These are phyloP conservation scores for Sugiyamaella lignohabitans DNA, from an alignment of 805 yeast genomes.

Conservation along the genomic window DNA sequence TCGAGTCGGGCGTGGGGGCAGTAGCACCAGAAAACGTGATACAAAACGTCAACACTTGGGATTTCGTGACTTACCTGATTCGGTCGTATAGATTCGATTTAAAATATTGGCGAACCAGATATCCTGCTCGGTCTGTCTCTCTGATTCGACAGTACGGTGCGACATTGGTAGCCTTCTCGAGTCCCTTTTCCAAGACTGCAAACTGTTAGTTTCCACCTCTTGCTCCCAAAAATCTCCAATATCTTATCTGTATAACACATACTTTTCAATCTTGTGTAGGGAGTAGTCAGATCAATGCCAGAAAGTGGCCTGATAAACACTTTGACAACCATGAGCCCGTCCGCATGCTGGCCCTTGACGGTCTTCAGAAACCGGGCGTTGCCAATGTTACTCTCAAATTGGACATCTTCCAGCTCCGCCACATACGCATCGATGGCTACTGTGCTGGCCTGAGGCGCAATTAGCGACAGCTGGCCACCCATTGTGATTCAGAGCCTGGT, in stretches of 20 bases:
- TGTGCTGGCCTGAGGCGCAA: constrained; percentile 88
- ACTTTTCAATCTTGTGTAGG: constrained; percentile 21
- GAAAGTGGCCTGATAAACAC: constrained; percentile 68
- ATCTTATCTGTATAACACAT: constrained; percentile 10
- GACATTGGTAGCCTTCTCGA: constrained; percentile 53
- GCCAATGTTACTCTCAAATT: constrained; percentile 68
- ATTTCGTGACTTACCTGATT: constrained; percentile 38
- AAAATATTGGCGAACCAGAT: constrained; percentile 74
- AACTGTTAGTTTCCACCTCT: constrained; percentile 4
- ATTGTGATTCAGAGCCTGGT: constrained; percentile 40
- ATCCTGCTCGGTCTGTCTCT: constrained; percentile 90
- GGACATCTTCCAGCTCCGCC: constrained; percentile 68
- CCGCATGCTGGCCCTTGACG: constrained; percentile 65
- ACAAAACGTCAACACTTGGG: too few relatives aligned
- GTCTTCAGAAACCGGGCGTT: constrained; percentile 83
- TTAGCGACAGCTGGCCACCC: constrained; percentile 82
- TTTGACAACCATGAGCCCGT: constrained; percentile 72
- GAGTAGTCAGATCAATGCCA: constrained; percentile 23
- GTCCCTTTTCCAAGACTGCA: constrained; percentile 28
- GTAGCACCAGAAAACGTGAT: constrained; percentile 15
- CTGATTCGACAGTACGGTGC: constrained; percentile 66
- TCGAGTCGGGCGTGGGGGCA: too few relatives aligned
- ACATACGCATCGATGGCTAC: constrained; percentile 87
- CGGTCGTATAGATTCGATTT: constrained; percentile 82
- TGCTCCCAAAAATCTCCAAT: too few relatives aligned